Base-by-base conservation (phyloP, 257 asterid species). In the Solanum chiquidenum region DNA sequence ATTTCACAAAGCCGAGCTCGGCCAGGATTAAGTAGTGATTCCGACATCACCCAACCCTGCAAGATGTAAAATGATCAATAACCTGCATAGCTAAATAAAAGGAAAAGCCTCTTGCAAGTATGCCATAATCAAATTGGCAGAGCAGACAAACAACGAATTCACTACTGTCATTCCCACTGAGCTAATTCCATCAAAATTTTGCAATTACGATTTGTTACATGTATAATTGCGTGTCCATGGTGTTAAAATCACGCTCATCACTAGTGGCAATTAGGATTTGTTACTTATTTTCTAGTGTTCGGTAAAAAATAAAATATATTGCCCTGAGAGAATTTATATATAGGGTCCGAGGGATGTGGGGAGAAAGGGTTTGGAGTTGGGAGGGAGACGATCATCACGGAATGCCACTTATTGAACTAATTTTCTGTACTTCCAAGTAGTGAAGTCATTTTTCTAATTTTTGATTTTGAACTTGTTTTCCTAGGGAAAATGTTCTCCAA, bases 11-110 rank as follows among this genome's bases (percentile, higher is more conserved):
- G 88, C 87, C 98, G 95, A 62, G 98, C 92, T 93, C 92, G 93
- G 68, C 98, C 99, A 44, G 98, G 99, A 92, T 97, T 97, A 86
- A 97, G 98, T 31, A 92, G 94, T 38, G 98, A 93, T 86, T 97
- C 98, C 5, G 99, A 95, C 99, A 97, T 97, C 88, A 94, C 94
- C 99, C 99, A 97, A 46, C 99, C 99, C 98, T 97, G 94, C 84
- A 87, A 87, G 60, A 89, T 23, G 82, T 35, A 69, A 80, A 87
- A 44, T 35, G 38, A 40, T 90, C 68, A 92, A 77, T 49, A 35
- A 34, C 21, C 40, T 80, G 27, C 77, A 88, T 76, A 31, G 31
- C 14, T 11, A 80, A 46, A 80, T 49, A 80, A 46, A 80, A 80
- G 69, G 66, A 80, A 64, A 27, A 18, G 20, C 20, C 68, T 46